Evolutionary conservation across 164 flowering plant genomes (phyloP).

Genomic region (Saururus chinensis): DNA sequence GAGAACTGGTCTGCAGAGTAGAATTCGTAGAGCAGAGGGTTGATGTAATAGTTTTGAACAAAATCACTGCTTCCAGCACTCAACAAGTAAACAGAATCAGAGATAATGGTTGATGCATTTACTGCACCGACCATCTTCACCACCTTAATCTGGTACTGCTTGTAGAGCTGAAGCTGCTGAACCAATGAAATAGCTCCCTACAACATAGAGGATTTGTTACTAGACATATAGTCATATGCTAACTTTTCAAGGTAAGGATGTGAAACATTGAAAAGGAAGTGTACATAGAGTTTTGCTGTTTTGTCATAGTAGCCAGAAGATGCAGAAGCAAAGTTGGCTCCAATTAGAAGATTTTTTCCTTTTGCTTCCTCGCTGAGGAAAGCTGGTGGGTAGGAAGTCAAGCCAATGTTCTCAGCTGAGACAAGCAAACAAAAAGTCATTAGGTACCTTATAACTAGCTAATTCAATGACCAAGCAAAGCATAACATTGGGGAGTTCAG

Average conservation of each 20-base stretch:
- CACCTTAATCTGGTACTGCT: constrained; percentile 51
- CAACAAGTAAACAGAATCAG: constrained; percentile 55
- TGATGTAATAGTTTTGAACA: constrained; percentile 37
- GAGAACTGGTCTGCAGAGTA: constrained; percentile 61
- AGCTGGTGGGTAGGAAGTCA: constrained; percentile 75
- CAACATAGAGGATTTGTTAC: constrained; percentile 1
- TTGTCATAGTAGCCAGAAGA: constrained; percentile 66
- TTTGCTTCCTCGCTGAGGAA: constrained; percentile 59
- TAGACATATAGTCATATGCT: neutral
- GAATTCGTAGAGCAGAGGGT: constrained; percentile 34
- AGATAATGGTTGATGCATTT: constrained; percentile 43
- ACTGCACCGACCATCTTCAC: constrained; percentile 37
- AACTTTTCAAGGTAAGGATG: neutral
- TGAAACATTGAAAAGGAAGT: neutral
- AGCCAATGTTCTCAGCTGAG: constrained; percentile 81
- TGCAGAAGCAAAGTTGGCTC: constrained; percentile 89
- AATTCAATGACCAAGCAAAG: neutral
- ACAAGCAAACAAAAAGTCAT: constrained; percentile 2
- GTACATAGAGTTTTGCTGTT: constrained; percentile 65
- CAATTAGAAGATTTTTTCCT: constrained; percentile 46
- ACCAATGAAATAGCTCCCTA: constrained; percentile 58
- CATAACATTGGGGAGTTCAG: no score
- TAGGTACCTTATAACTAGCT: neutral
- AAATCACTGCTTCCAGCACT: constrained; percentile 91
- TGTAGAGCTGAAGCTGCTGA: constrained; percentile 63